phyloP scores from a whole-genome alignment of 208 protist genomes.

The Acanthamoeba castellanii region DNA sequence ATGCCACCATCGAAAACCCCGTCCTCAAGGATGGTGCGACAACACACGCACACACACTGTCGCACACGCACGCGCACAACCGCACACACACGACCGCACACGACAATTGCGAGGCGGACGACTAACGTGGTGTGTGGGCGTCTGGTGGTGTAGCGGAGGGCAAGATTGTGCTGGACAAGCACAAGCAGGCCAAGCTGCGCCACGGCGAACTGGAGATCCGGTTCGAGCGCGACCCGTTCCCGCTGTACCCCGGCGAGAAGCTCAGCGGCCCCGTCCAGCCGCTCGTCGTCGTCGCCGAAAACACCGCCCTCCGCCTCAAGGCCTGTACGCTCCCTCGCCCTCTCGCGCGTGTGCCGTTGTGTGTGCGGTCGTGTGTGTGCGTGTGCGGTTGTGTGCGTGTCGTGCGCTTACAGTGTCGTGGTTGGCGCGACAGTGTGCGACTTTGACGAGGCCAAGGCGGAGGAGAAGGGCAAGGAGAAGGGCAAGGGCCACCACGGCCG shows the following conservation, averaged over 20 bases:
- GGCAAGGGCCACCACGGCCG: neutral
- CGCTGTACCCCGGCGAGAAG: constrained; percentile 93
- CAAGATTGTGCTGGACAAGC: constrained; percentile 83
- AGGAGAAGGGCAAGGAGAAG: neutral
- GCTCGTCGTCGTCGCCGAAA: constrained; percentile 90
- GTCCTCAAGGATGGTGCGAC: constrained; percentile 82
- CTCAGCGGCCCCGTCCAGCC: constrained; percentile 86
- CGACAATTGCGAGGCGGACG: no score
- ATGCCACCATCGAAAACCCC: constrained; percentile 83
- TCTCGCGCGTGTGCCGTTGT: neutral
- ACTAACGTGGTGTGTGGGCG: neutral
- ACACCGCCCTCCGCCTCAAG: constrained; percentile 92
- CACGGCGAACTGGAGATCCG: constrained; percentile 92
- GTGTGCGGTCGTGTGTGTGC: neutral
- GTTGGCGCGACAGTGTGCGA: constrained; percentile 79
- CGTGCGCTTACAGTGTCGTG: no score
- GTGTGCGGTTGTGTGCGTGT: neutral
- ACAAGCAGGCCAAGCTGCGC: constrained; percentile 91
- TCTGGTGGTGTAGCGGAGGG: neutral
- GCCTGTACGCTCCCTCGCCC: constrained; percentile 80
- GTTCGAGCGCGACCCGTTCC: constrained; percentile 92
- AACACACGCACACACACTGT: neutral
- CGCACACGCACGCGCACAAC: neutral
- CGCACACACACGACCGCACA: no score
- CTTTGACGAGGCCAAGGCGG: constrained; percentile 77